Percentiles rank a stretch among this genome's conserved stretches.
Evolutionary conservation across 192 early-diverging fungal genomes (phyloP).

Genomic region (Gaertneriomyces sp.): DNA sequence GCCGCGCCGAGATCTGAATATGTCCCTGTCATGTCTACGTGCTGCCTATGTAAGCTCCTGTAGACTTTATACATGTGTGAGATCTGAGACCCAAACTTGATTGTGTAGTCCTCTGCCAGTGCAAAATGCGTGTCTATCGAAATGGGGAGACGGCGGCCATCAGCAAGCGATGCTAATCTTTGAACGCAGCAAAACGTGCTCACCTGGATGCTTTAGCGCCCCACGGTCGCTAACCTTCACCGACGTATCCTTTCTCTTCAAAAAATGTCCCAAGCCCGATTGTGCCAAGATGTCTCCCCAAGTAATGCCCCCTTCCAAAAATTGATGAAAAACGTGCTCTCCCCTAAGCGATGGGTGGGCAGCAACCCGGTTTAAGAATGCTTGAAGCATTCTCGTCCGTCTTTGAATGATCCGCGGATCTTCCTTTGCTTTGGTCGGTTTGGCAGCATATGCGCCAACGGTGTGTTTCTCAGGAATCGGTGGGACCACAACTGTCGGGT

Average conservation of each 20-base stretch:
- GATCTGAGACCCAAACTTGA: conserved; percentile 79
- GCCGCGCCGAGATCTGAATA: conserved; percentile 86
- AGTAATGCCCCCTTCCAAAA: conserved; percentile 65
- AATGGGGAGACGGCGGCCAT: not conserved
- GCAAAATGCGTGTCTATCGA: conserved; percentile 76
- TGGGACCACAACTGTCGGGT: conserved; percentile 85
- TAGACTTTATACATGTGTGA: conserved; percentile 71
- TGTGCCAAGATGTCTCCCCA: conserved; percentile 39
- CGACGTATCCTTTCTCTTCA: conserved; percentile 33
- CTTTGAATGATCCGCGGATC: conserved; percentile 86
- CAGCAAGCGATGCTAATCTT: not conserved
- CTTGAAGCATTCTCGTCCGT: conserved; percentile 88
- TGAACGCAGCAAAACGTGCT: not conserved
- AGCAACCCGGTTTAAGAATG: conserved; percentile 87
- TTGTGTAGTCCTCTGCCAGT: conserved; percentile 88
- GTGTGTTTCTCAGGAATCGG: conserved; percentile 98
- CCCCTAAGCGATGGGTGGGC: conserved; percentile 81
- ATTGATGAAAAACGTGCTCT: conserved; percentile 89
- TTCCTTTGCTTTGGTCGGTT: conserved; percentile 87
- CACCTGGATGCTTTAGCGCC: conserved; percentile 42
- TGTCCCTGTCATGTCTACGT: conserved; percentile 65
- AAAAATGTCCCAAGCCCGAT: conserved; percentile 34
- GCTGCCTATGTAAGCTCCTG: conserved; percentile 62
- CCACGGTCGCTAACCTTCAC: conserved; percentile 30
- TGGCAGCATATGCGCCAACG: conserved; percentile 54